Base-by-base conservation (phyloP, 306 rosid genomes). In the Cicer cuneatum region DNA sequence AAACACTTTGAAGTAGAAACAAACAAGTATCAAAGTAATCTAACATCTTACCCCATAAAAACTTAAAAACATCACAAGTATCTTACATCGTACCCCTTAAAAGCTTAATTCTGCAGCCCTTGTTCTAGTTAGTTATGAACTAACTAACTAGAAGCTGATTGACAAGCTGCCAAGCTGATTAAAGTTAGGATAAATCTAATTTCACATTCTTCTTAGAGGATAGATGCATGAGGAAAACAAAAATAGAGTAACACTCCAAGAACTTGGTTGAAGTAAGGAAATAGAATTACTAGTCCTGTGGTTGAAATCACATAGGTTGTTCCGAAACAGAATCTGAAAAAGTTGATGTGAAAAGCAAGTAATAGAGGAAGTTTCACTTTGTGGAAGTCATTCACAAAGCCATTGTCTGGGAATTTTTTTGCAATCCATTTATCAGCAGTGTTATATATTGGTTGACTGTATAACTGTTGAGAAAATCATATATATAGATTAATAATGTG, bases 201-300 rank as follows among this genome's bases (percentile, higher is more conserved):
- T n/a, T n/a, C n/a, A n/a, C n/a, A n/a, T n/a, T n/a, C n/a, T n/a
- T n/a, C n/a, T n/a, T n/a, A n/a, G n/a, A n/a, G n/a, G n/a, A n/a
- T n/a, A n/a, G n/a, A n/a, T n/a, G n/a, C n/a, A n/a, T n/a, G n/a
- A n/a, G n/a, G n/a, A n/a, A n/a, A n/a, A n/a, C n/a, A n/a, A n/a
- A n/a, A n/a, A n/a, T n/a, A n/a, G n/a, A n/a, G n/a, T 37, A 93
- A 78, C 16, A 93, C 84, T 69, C 96, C 97, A 39, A 93, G 85
- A 12, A 90, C 84, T 80, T 71, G 83, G 85, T 93, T 89, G 87
- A 93, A 93, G 82, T 93, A 93, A 56, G 98, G 98, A 58, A 93
- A 93, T 0, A 87, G 1, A 48, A 87, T 81, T 39, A 89, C 97
- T 6, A 89, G 6, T 37, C 74, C 89, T 2, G 96, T 85, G 6